Evolutionary conservation across 1,139 yeast species (phyloP).

Genomic region (Zygosaccharomyces sapae): DNA sequence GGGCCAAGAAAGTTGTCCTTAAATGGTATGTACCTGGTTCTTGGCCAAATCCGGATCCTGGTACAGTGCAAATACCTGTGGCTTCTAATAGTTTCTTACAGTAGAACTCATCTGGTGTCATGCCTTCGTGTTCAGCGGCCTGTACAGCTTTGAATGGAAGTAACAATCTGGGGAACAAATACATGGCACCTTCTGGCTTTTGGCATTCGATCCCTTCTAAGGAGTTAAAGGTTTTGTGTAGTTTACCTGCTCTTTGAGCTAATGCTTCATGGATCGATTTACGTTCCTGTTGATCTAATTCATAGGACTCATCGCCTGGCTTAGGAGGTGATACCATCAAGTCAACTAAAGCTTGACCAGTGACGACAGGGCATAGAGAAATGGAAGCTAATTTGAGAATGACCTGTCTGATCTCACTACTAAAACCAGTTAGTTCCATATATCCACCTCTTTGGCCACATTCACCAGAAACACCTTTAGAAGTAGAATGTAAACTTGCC

Average conservation of each 20-base stretch:
- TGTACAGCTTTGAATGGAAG: conserved; percentile 60
- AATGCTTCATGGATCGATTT: conserved; percentile 57
- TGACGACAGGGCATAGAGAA: conserved; percentile 86
- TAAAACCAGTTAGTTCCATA: conserved; percentile 86
- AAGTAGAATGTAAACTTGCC: conserved; percentile 91
- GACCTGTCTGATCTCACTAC: conserved; percentile 61
- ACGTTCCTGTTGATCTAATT: conserved; percentile 59
- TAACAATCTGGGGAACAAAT: conserved; percentile 76
- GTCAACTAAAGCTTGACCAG: conserved; percentile 91
- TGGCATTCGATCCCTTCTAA: conserved; percentile 84
- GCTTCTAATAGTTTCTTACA: conserved; percentile 73
- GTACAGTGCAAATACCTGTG: conserved; percentile 97
- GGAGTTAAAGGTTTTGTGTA: conserved; percentile 64
- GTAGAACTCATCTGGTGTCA: conserved; percentile 79
- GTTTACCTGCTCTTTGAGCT: conserved; percentile 54
- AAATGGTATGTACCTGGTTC: conserved; percentile 81
- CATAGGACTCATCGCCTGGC: conserved; percentile 71
- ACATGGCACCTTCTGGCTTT: conserved; percentile 96
- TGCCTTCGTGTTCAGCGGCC: conserved; percentile 52
- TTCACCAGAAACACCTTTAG: conserved; percentile 96
- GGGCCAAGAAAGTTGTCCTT: conserved; percentile 94
- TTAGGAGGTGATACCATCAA: conserved; percentile 90
- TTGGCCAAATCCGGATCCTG: conserved; percentile 97
- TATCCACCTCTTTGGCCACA: conserved; percentile 99
- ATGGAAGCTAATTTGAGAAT: conserved; percentile 84